Conservation (phyloP, 2,329 filamentous ascomycete species). For the Trichoderma atrobrunneum region DNA sequence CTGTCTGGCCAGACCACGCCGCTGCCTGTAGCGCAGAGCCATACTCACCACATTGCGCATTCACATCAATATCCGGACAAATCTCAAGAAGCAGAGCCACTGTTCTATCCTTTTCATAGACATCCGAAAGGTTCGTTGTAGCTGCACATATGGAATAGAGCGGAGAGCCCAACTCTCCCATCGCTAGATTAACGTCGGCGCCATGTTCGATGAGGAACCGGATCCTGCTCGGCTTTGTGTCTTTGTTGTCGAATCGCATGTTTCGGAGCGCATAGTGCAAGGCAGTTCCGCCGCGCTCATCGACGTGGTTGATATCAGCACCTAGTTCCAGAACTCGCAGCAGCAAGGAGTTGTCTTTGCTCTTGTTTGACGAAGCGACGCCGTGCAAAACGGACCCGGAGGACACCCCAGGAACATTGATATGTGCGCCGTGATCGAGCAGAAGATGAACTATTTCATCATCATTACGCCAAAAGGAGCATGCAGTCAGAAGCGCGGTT, state of each 20-base stretch:
- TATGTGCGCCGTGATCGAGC: background rate
- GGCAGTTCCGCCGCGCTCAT: background rate
- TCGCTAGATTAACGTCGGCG: background rate
- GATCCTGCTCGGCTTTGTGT: background rate
- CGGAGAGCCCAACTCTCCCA: background rate
- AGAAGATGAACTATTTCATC: background rate
- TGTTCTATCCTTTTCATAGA: background rate
- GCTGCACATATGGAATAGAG: background rate
- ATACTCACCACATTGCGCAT: background rate
- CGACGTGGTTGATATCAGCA: background rate
- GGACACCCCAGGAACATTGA: background rate
- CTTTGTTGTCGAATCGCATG: background rate
- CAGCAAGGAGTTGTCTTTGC: background rate
- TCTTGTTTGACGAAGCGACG: background rate
- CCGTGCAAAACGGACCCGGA: background rate
- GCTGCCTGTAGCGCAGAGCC: background rate
- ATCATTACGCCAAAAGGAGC: background rate
- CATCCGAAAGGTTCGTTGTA: background rate
- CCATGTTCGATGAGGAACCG: background rate
- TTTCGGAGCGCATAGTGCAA: background rate
- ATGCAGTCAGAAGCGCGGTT: background rate
- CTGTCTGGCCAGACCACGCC: background rate
- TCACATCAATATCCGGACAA: background rate
- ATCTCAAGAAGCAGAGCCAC: background rate
- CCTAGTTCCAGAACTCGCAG: background rate